Evolutionary conservation across 257 asterid genomes (phyloP), one percentile per base, ranked within the genome.

Genomic region (Lantana camara): DNA sequence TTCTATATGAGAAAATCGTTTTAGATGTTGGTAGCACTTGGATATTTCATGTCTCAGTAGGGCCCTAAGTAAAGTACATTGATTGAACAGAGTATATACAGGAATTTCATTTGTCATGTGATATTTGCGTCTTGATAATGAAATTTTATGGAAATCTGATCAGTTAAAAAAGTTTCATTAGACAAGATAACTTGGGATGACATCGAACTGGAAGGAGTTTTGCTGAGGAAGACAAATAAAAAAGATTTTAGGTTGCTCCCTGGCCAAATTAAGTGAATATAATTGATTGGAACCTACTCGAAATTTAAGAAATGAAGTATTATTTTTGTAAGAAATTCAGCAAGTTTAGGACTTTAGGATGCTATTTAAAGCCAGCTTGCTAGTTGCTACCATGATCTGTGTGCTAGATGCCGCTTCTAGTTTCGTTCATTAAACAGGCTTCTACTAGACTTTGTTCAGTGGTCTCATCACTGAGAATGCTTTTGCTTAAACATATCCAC

Each of bases 201-300:
- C 17, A 22, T 48, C 64, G 63, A 52, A 58, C 37, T 45, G 9
- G 56, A 58, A 52, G 45, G 67, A 63, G 56, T 51, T 38, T 38
- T 29, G 22, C 4, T 19, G 29, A 30, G 59, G 32, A 50, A 50
- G 57, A 65, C 41, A 57, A 10, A 50, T 5, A 0, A 54, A 52
- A 12, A 10, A 17, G 54, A 30, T 67, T 11, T 16, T 53, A n/a
- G 29, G 47, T 29, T 46, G 20, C 20, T 37, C 35, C 13, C 27
- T 55, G 40, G 27, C 11, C 34, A 19, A 22, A 22, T 59, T 7
- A 24, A 49, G 4, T 21, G 48, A 35, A 30, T 35, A 22, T 44
- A 10, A 19, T 3, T 24, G 10, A 34, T 21, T 27, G 5, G 32
- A 2, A 27, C 2, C 32, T 27, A 27, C 32, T 5, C 2, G 27